phyloP scores from a whole-genome alignment of 2,329 filamentous ascomycete genomes.

The Ambrosiella xylebori region DNA sequence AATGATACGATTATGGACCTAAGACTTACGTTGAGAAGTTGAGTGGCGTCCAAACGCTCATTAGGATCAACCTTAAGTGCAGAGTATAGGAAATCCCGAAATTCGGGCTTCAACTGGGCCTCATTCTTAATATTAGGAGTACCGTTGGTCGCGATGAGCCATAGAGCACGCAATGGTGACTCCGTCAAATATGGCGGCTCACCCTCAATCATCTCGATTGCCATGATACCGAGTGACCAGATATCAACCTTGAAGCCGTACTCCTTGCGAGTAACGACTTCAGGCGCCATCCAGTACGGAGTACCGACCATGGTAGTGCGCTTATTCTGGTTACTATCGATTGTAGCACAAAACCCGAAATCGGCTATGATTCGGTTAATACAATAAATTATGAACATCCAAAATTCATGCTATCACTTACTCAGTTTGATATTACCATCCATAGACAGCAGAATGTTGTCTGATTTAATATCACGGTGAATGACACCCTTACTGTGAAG shows the following conservation, averaged over 20 bases:
- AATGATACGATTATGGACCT: conserved; percentile 18
- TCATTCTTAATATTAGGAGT: conserved; percentile 92
- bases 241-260: conserved; percentile 98
- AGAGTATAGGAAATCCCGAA: conserved; percentile 82
- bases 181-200: conserved; percentile 95
- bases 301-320: conserved; percentile 98
- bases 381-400: background rate
- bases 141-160: conserved; percentile 91
- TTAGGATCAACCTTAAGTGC: conserved; percentile 94
- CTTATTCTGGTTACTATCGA: conserved; percentile 93
- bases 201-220: conserved; percentile 98
- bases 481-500: conserved; percentile 96
- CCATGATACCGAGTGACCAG: conserved; percentile 97
- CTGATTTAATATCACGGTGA: conserved; percentile 96
- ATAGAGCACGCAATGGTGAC: conserved; percentile 78
- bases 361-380: conserved; percentile 48
- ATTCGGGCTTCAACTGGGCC: conserved; percentile 59
- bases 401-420: conserved; percentile 29
- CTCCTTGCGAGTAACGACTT: conserved; percentile 92
- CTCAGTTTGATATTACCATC: conserved; percentile 96
- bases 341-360: conserved; percentile 96
- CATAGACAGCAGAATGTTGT: conserved; percentile 86
- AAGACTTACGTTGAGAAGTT: conserved; percentile 65
- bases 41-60: conserved; percentile 87
- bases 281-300: conserved; percentile 98